phyloP scores from a whole-genome alignment of 2,329 filamentous ascomycete species.

The Fusarium mangiferae region DNA sequence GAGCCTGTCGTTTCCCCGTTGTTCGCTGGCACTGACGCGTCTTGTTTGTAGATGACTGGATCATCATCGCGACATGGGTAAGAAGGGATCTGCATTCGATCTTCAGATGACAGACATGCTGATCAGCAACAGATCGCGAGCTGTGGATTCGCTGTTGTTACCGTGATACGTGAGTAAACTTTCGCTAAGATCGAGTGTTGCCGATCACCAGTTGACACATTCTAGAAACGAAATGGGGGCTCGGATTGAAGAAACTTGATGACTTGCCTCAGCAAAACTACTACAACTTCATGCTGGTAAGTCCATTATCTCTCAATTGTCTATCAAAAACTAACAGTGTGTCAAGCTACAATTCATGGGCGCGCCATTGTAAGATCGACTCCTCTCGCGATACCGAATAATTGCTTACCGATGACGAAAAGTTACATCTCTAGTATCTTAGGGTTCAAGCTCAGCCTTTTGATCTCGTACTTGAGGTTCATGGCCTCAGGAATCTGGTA shows the following conservation, averaged over 20 bases:
- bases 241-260: conserved; percentile 49
- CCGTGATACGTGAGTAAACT: conserved; percentile 48
- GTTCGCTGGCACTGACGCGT: not conserved
- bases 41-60: conserved; percentile 26
- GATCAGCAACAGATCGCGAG: conserved; percentile 40
- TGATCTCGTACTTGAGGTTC: conserved; percentile 58
- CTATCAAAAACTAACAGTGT: not conserved
- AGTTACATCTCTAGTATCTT: conserved; percentile 56
- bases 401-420: not conserved
- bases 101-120: not conserved
- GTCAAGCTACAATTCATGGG: conserved; percentile 52
- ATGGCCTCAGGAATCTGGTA: conserved; percentile 51
- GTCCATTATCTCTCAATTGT: fast-evolving
- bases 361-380: conserved; percentile 52
- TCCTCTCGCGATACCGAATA: not conserved
- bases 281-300: conserved; percentile 45
- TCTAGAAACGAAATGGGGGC: conserved; percentile 56
- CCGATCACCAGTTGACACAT: not conserved
- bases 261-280: conserved; percentile 53
- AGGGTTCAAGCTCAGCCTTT: conserved; percentile 58
- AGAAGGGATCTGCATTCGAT: not conserved
- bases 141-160: conserved; percentile 50
- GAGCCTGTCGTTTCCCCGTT: not conserved
- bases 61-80: conserved; percentile 35
- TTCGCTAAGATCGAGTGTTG: not conserved